A percentile compares a stretch with the other conserved stretches of the same genome.
Evolutionary conservation across 2,329 filamentous ascomycete species (phyloP).

Genomic region (Apiospora marii): DNA sequence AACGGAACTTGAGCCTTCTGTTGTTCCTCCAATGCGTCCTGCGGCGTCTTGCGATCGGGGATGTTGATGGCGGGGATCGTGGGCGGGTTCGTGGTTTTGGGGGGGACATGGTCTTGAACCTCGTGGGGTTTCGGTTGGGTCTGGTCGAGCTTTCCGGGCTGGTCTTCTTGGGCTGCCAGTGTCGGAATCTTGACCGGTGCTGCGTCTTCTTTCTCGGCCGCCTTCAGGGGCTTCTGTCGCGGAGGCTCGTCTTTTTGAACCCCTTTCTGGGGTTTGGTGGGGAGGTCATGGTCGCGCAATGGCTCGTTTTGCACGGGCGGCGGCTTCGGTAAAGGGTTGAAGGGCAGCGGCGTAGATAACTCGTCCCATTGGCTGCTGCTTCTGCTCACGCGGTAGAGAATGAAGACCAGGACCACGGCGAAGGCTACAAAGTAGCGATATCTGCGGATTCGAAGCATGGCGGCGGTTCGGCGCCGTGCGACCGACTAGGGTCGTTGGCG

Average conservation of each 20-base stretch:
- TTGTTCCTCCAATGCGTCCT: conserved; percentile 32
- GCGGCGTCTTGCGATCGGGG: conserved; percentile 42
- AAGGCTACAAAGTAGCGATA: conserved; percentile 55
- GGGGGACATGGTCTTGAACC: conserved; percentile 26
- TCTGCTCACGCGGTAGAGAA: conserved; percentile 56
- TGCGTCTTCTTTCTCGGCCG: conserved; percentile 28
- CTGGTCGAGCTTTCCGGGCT: conserved; percentile 28
- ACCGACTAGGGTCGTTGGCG: neutral
- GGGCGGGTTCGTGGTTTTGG: conserved; percentile 35
- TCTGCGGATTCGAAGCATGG: conserved; percentile 56
- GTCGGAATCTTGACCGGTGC: conserved; percentile 35
- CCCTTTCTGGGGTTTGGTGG: conserved; percentile 6
- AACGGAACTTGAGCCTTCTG: conserved; percentile 36
- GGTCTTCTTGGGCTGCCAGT: conserved; percentile 31
- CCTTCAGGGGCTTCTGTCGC: conserved; percentile 24
- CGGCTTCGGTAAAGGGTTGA: conserved; percentile 23
- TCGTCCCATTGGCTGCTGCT: conserved; percentile 46
- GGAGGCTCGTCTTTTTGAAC: conserved; percentile 24
- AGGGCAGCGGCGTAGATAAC: conserved; percentile 41
- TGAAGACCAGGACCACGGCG: conserved; percentile 49
- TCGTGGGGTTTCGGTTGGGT: conserved; percentile 28
- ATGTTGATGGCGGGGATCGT: conserved; percentile 35
- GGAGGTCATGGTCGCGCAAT: neutral
- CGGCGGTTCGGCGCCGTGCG: neutral
- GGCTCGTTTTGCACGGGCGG: conserved; percentile 13